phyloP scores from a whole-genome alignment of 2,329 filamentous ascomycete genomes.

The Penicillium sp. region DNA sequence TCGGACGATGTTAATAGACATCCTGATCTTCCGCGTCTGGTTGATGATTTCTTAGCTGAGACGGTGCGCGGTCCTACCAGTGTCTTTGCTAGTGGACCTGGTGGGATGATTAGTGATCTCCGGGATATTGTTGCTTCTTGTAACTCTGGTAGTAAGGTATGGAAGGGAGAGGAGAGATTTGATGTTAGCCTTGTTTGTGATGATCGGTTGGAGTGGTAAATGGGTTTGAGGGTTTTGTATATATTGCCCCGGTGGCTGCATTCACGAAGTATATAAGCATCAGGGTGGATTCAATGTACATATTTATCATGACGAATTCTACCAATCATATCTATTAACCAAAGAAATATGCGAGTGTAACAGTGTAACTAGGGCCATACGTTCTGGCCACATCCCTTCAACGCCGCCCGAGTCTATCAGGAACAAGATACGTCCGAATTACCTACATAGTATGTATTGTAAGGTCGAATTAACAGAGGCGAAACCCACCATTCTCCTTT shows the following conservation, averaged over 20 bases:
- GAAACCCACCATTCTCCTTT: too few relatives aligned
- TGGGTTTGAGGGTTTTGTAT: background rate
- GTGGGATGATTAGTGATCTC: conserved; percentile 60
- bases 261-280: background rate
- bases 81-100: conserved; percentile 62
- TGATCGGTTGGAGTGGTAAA: conserved; percentile 51
- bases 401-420: too few relatives aligned
- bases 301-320: background rate
- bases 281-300: background rate
- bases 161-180: conserved; percentile 57
- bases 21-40: conserved; percentile 46
- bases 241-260: background rate
- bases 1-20: conserved; percentile 25
- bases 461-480: too few relatives aligned
- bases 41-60: conserved; percentile 48
- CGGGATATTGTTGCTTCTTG: conserved; percentile 54
- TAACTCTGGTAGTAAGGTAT: conserved; percentile 56
- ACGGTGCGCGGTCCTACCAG: conserved; percentile 52
- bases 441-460: too few relatives aligned
- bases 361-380: too few relatives aligned
- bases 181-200: conserved; percentile 61
- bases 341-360: too few relatives aligned
- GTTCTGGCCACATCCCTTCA: too few relatives aligned
- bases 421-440: too few relatives aligned
- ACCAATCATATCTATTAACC: background rate